These are phyloP conservation scores for Tricladium varicosporioides DNA, from an alignment of 2,329 filamentous ascomycete genomes.

Conservation along the genomic window DNA sequence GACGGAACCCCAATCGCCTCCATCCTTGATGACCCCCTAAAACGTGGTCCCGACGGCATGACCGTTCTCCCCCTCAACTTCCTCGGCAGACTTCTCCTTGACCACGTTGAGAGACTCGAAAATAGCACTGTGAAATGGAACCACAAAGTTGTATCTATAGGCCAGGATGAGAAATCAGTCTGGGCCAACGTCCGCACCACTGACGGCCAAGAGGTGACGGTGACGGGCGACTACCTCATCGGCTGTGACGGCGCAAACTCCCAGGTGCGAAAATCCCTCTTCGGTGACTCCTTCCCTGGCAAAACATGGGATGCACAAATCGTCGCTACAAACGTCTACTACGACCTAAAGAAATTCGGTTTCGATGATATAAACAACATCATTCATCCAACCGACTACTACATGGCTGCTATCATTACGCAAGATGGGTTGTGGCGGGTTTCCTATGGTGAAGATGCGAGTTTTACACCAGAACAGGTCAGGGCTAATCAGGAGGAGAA, in stretches of 20 bases:
- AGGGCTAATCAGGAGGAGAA: constrained; percentile 51
- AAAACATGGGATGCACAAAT: constrained; percentile 59
- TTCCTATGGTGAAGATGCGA: constrained; percentile 58
- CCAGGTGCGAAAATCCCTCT: constrained; percentile 46
- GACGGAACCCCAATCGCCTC: constrained; percentile 36
- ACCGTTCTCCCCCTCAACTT: constrained; percentile 41
- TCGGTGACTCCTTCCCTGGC: constrained; percentile 56
- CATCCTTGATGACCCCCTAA: neutral
- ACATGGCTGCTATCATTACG: constrained; percentile 61
- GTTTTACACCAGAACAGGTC: constrained; percentile 52
- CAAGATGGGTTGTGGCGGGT: constrained; percentile 60
- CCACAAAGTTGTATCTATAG: constrained; percentile 22
- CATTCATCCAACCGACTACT: constrained; percentile 58
- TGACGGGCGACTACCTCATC: constrained; percentile 50
- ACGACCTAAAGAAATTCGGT: constrained; percentile 55
- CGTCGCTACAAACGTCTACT: constrained; percentile 63
- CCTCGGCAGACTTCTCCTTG: neutral
- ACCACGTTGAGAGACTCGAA: neutral
- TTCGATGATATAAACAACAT: constrained; percentile 59
- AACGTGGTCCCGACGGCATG: constrained; percentile 36
- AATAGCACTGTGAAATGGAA: neutral
- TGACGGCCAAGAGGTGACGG: constrained; percentile 38
- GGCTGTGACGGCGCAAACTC: constrained; percentile 56
- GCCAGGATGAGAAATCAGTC: constrained; percentile 43
- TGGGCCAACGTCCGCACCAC: constrained; percentile 40